phyloP scores from a whole-genome alignment of 1,139 yeast genomes.

The Lodderomyces pseudojiufengensis region DNA sequence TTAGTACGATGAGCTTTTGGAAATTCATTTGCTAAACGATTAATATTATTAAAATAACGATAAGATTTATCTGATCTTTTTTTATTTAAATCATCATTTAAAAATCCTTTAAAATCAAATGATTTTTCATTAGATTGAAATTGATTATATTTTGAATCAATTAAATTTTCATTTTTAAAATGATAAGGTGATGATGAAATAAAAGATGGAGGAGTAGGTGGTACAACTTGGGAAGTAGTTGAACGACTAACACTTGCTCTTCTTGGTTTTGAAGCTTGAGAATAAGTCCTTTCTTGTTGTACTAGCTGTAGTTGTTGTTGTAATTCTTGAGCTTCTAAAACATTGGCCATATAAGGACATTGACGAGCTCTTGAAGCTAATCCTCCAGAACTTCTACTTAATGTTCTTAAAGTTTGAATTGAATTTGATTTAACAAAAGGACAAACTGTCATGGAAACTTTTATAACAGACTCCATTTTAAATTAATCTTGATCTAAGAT shows the following conservation, averaged over 20 bases:
- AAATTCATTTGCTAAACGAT: conserved; percentile 88
- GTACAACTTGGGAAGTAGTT: conserved; percentile 12
- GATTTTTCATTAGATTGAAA: conserved; percentile 39
- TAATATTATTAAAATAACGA: conserved; percentile 94
- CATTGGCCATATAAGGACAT: conserved; percentile 89
- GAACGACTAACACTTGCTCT: conserved; percentile 45
- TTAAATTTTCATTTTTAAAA: conserved; percentile 27
- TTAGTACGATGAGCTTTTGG: conserved; percentile 83
- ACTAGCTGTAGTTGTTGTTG: conserved; percentile 12
- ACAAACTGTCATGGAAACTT: conserved; percentile 75
- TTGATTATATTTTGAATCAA: conserved; percentile 25
- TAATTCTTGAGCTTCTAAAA: conserved; percentile 42
- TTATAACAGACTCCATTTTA: conserved; percentile 76
- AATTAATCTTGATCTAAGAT: no score
- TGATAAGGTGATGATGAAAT: conserved; percentile 28
- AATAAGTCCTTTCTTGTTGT: conserved; percentile 36
- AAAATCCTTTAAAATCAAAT: conserved; percentile 65
- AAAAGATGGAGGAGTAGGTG: conserved; percentile 8
- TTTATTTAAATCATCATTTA: conserved; percentile 58
- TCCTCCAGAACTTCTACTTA: conserved; percentile 40
- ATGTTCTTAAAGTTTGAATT: conserved; percentile 54
- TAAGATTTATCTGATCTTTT: conserved; percentile 89
- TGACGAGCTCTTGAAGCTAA: conserved; percentile 62
- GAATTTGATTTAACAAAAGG: conserved; percentile 79
- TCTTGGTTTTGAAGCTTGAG: conserved; percentile 54